Evolutionary conservation across 257 asterid genomes (phyloP).

Genomic region (Nicotiana tabacum): DNA sequence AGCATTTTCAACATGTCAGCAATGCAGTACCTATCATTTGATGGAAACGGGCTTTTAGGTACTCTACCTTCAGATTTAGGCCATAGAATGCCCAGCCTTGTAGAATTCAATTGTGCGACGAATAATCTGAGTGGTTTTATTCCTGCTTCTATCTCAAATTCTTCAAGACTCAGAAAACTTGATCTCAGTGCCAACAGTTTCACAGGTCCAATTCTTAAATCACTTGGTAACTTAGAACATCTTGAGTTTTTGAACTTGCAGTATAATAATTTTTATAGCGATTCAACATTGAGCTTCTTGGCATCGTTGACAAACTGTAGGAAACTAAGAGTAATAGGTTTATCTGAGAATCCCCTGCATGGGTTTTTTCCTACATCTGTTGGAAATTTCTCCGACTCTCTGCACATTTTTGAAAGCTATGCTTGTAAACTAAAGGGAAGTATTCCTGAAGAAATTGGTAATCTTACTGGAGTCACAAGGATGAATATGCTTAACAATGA

Average conservation of each 20-base stretch:
- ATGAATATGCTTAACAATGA: background rate
- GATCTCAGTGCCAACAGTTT: constrained; percentile 4
- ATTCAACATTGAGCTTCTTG: background rate
- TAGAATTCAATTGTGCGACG: background rate
- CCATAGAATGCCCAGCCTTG: constrained; percentile 6
- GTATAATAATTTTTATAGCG: background rate
- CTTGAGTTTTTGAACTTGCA: background rate
- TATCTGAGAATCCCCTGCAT: background rate
- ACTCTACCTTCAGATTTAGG: constrained; percentile 18
- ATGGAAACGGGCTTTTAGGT: constrained; percentile 14
- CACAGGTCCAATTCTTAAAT: constrained; percentile 17
- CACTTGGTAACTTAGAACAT: constrained; percentile 15
- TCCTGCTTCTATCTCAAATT: constrained; percentile 25
- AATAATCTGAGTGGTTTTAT: constrained; percentile 14
- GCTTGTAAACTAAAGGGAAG: background rate
- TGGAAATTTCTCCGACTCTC: background rate
- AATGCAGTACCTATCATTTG: background rate
- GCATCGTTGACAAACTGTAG: background rate
- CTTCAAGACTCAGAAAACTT: constrained; percentile 12
- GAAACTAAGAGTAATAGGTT: background rate
- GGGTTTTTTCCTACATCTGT: background rate
- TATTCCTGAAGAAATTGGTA: background rate
- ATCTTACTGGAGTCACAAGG: background rate
- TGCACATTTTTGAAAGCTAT: background rate
- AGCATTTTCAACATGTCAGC: constrained; percentile 13